Evolutionary conservation across 2,329 filamentous ascomycete species (phyloP).

Genomic region (Penicillium capsulatum): DNA sequence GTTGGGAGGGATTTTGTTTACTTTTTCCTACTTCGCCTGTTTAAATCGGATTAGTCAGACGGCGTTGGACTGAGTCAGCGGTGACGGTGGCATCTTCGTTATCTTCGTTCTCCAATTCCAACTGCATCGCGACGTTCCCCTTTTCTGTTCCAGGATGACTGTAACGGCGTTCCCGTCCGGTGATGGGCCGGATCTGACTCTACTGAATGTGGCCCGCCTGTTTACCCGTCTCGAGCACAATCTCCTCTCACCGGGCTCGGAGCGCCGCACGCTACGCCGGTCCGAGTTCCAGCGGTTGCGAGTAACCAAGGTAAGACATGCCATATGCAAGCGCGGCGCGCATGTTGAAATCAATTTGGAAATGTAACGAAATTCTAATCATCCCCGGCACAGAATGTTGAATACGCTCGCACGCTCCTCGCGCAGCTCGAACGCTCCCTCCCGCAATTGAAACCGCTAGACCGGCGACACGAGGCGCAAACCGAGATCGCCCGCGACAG

Average conservation of each 20-base stretch:
- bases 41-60: not conserved
- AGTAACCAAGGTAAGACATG: slow-evolving; percentile 34
- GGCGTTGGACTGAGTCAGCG: slow-evolving; percentile 11
- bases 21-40: not conserved
- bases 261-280: slow-evolving; percentile 35
- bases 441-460: slow-evolving; percentile 37
- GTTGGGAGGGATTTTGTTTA: not conserved
- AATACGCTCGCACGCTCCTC: slow-evolving; percentile 43
- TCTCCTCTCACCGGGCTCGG: slow-evolving; percentile 37
- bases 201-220: slow-evolving; percentile 42
- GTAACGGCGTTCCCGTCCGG: slow-evolving; percentile 15
- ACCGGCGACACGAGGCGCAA: slow-evolving; percentile 38
- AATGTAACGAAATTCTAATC: no score
- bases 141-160: slow-evolving; percentile 8
- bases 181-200: slow-evolving; percentile 28
- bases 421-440: slow-evolving; percentile 40
- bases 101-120: not conserved
- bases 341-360: no score
- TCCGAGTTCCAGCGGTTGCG: slow-evolving; percentile 43
- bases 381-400: slow-evolving; percentile 46
- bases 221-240: slow-evolving; percentile 43
- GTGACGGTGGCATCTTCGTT: slow-evolving; percentile 10
- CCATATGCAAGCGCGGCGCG: no score
- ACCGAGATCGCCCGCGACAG: slow-evolving; percentile 40
- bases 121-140: not conserved